Base-by-base conservation (phyloP, 2,329 filamentous ascomycete species). In the Cordyceps farinosa region DNA sequence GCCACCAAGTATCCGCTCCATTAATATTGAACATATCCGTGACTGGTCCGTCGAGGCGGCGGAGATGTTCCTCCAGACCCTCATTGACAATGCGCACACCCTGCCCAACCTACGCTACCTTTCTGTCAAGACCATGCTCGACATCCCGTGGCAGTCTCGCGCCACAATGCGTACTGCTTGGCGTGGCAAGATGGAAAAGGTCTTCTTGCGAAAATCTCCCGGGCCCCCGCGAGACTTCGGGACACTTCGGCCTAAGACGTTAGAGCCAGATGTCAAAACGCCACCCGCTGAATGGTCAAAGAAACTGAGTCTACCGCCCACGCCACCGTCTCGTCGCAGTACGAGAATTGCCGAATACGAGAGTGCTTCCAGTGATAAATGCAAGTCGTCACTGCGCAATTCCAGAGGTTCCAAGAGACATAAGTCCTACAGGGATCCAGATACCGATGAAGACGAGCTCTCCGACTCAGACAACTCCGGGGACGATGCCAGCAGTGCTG, bases 111-210 rank as follows among this genome's bases (percentile, higher is more conserved):
- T 98, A 30, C 87, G 92, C 9, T 80, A 83, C 50, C 78, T 97
- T 11, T 82, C 84, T 1, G 84, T 97, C 67, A 90, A 89, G 69
- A 88, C 89, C 1, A 94, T 92, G 74, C 80, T 97, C 54, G 87
- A 93, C 70, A 84, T 87, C 52, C 87, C 90, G 11, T 97, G 92
- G 91, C 88, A 92, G 65, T 86, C 92, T 71, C 86, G 94, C 48
- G 90, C 90, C 22, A 83, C 83, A n/a, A 88, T 97, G 70, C 85
- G 93, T 45, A 86, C 89, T 67, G 84, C 86, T 67, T 96, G 92
- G 91, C 87, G 87, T 56, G 80, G 84, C n/a, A 87, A 82, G 66
- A 78, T 97, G 58, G 83, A 87, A 62, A 81, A 79, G 13, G 82
- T 92, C 3, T 93, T 91, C 69, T 80, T 87, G 55, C 80, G 85